Base-by-base conservation (phyloP, 345 rosid species). In the Bretschneidera sinensis region DNA sequence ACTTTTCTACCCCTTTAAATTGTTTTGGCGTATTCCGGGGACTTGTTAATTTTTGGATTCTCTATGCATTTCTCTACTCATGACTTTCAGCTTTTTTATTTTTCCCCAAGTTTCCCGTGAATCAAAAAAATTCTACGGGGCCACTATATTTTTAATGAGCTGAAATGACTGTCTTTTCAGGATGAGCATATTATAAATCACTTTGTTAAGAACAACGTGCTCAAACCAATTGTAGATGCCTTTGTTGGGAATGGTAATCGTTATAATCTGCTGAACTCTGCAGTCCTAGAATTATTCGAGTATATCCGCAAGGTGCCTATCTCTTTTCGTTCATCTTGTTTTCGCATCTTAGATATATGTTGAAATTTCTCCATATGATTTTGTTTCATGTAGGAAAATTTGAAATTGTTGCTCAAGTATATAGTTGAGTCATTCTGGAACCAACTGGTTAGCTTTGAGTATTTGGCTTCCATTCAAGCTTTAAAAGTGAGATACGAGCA, bases 201-300 rank as follows among this genome's bases (percentile, higher is more conserved):
- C 78, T 64, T 91, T 67, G 92, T 88, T 49, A 88, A 83, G 89
- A 81, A 83, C 75, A 79, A 88, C 78, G 74, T 86, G 68, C 91
- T 95, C 70, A 86, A 85, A 68, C 94, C 97, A 51, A 71, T 95
- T 62, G 65, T 88, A 43, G 92, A 88, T 78, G 96, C 83, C 68
- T 95, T 95, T 73, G 81, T 88, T 65, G 79, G 76, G 43, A 95
- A 95, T 66, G 97, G 99, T 17, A 76, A 80, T 71, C 96, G 96
- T 22, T 95, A 91, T 77, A 88, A 95, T 75, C 73, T 95, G 67
- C 82, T 95, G 60, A 89, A 95, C 66, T 95, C 99, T 61, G 89
- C 91, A 39, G 83, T 95, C 60, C 67, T 95, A 65, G 99, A 95
- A 60, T 94, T 91, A 68, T 81, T 95, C 65, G 99, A 95, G 79